phyloP scores from a whole-genome alignment of 2,329 filamentous ascomycete genomes.

The Paradendryphiella salina region DNA sequence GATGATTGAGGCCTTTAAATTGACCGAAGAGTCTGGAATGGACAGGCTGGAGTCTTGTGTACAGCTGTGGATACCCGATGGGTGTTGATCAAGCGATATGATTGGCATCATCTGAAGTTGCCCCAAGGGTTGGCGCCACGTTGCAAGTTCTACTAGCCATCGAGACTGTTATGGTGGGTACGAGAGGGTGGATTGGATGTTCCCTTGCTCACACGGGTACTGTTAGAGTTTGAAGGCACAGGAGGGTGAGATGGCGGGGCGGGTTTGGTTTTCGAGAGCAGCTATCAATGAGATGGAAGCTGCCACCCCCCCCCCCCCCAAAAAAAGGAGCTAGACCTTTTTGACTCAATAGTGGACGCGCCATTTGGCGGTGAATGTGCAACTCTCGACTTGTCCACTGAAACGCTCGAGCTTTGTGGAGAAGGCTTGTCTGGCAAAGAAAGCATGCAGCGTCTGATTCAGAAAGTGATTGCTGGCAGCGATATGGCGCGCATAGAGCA shows the following conservation, averaged over 20 bases:
- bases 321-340: neutral
- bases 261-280: conserved; percentile 5
- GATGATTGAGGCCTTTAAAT: conserved; percentile 14
- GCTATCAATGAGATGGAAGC: conserved; percentile 18
- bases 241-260: conserved; percentile 13
- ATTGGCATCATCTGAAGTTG: conserved; percentile 12
- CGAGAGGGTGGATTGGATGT: conserved; percentile 9
- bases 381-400: conserved; percentile 16
- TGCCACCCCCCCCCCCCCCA: no score
- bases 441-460: conserved; percentile 14
- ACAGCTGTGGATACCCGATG: neutral
- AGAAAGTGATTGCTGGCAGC: neutral
- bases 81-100: neutral
- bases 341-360: conserved; percentile 3
- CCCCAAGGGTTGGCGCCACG: conserved; percentile 15
- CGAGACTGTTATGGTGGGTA: neutral
- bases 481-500: conserved; percentile 7
- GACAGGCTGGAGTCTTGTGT: neutral
- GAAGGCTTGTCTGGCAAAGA: conserved; percentile 12
- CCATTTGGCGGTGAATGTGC: conserved; percentile 22
- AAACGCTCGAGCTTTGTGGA: conserved; percentile 23
- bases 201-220: conserved; percentile 9
- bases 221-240: conserved; percentile 14
- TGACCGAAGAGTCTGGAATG: conserved; percentile 27
- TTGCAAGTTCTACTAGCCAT: conserved; percentile 20